Conservation (phyloP, 345 rosid species). For the Clausena lansium region DNA sequence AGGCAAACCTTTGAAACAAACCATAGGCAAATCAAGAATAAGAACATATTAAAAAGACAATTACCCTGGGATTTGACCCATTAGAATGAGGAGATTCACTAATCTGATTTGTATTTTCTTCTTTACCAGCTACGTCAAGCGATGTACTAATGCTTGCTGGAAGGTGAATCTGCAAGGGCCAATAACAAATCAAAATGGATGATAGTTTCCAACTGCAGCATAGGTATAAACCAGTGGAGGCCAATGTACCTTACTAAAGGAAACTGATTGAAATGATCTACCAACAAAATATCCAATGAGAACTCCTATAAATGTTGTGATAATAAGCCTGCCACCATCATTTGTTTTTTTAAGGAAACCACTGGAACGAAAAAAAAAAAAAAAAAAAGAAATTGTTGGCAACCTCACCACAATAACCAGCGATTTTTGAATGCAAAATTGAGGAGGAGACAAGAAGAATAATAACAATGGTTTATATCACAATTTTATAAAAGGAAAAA, state of each 20-base stretch:
- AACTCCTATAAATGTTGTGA: conserved; percentile 57
- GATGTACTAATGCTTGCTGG: conserved; percentile 53
- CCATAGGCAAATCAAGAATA: neutral
- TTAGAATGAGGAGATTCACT: conserved; percentile 34
- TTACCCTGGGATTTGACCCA: conserved; percentile 50
- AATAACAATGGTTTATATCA: neutral
- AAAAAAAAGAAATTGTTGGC: neutral
- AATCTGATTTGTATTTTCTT: conserved; percentile 12
- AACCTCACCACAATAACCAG: neutral
- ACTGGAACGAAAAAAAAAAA: conserved; percentile 35
- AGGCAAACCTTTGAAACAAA: neutral
- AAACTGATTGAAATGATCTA: conserved; percentile 60
- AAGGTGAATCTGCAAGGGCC: conserved; percentile 57
- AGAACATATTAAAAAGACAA: neutral
- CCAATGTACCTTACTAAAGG: conserved; percentile 58
- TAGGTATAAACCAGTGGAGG: conserved; percentile 6
- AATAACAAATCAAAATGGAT: conserved; percentile 23
- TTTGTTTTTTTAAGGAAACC: conserved; percentile 58
- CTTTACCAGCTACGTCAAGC: conserved; percentile 39
- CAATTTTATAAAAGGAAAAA: conserved; percentile 1
- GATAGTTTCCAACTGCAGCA: neutral
- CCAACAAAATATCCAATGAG: conserved; percentile 79
- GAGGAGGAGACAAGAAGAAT: conserved; percentile 3
- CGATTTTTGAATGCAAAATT: neutral
- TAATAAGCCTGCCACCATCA: conserved; percentile 49